A percentile compares a stretch with the other conserved stretches of the same genome.
Conservation (phyloP, 177 flowering plant genomes). For the Vitis hybrid region DNA sequence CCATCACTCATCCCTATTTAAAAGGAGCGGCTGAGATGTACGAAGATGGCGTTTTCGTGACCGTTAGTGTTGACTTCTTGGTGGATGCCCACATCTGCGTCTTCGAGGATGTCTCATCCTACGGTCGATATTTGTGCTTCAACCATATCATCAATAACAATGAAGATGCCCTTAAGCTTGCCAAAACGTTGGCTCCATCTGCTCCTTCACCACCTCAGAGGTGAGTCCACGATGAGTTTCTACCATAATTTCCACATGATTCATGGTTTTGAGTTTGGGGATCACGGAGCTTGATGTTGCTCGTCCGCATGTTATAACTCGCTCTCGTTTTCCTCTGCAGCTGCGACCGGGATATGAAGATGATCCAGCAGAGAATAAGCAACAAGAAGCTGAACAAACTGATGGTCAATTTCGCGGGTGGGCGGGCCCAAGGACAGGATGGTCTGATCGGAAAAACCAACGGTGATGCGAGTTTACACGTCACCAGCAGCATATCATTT, state of each 20-base stretch:
- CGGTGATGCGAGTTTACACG: no score
- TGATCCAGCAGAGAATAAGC: constrained; percentile 55
- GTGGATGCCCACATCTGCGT: constrained; percentile 76
- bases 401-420: constrained; percentile 51
- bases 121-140: constrained; percentile 85
- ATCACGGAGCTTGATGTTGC: neutral
- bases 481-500: no score
- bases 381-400: constrained; percentile 70
- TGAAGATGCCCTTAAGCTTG: constrained; percentile 60
- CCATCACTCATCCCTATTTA: constrained; percentile 54
- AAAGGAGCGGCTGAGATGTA: constrained; percentile 95
- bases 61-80: constrained; percentile 54
- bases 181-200: constrained; percentile 43
- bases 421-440: constrained; percentile 7
- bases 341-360: constrained; percentile 26
- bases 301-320: neutral
- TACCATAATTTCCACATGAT: no score
- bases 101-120: constrained; percentile 60
- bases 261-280: no score
- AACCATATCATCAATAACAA: constrained; percentile 49
- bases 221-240: constrained; percentile 12
- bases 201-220: constrained; percentile 31
- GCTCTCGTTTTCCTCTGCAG: constrained; percentile 13
- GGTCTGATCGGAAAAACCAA: neutral
- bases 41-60: constrained; percentile 71